Percentiles rank a stretch among this genome's conserved stretches.
Conservation (phyloP, 345 rosid species). For the Hibiscus mutabilis region DNA sequence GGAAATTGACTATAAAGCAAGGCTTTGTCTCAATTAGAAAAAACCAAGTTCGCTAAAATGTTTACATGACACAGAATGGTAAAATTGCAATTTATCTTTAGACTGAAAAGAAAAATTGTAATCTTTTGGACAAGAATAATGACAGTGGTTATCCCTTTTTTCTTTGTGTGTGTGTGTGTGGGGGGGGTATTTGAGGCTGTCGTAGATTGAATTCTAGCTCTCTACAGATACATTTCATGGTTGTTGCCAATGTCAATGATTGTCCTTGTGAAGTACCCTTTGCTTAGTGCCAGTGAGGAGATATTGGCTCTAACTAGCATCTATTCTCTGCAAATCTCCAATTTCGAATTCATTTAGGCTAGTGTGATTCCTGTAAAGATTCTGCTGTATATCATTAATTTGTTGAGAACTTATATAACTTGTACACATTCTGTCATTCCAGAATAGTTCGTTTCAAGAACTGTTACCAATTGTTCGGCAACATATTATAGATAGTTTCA, state of each 20-base stretch:
- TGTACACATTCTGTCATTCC: constrained; percentile 25
- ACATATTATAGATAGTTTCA: constrained; percentile 80
- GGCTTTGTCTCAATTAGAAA: neutral
- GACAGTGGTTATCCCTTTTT: neutral
- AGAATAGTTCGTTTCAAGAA: constrained; percentile 76
- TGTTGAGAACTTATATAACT: neutral
- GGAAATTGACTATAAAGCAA: neutral
- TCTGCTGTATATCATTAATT: neutral
- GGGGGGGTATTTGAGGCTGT: neutral
- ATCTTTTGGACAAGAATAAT: neutral
- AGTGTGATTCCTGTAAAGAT: neutral
- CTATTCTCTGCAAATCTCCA: neutral
- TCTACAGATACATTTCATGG: neutral
- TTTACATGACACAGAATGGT: neutral
- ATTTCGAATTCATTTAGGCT: neutral
- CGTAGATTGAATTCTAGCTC: neutral
- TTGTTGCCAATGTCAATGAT: neutral
- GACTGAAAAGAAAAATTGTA: neutral
- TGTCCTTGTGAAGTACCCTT: neutral
- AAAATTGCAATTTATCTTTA: neutral
- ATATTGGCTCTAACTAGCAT: neutral
- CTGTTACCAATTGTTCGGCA: constrained; percentile 74
- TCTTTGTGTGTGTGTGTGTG: neutral
- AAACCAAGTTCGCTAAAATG: neutral
- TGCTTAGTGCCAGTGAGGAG: neutral